Percentiles rank a stretch among this genome's conserved stretches.
These are phyloP conservation scores for Trichosanthes cucumerina DNA, from an alignment of 306 rosid species.

Conservation along the genomic window DNA sequence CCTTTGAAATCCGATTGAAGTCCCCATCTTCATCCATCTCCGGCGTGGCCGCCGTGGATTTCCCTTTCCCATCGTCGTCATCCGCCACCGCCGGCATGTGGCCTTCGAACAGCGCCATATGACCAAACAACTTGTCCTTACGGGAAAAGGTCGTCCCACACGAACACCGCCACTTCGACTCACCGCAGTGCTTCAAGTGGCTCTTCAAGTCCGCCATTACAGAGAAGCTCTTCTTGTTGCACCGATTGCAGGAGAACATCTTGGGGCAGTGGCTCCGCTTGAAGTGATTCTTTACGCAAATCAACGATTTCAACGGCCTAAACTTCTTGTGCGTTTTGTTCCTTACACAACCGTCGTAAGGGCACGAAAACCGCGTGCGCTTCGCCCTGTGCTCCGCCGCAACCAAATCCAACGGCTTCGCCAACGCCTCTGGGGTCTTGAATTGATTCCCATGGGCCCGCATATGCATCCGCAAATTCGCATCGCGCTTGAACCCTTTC, in stretches of 20 bases:
- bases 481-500: constrained; percentile 85
- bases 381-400: background rate
- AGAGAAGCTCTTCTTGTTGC: constrained; percentile 65
- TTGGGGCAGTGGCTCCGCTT: constrained; percentile 90
- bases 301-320: constrained; percentile 53
- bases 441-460: constrained; percentile 76
- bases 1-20: background rate
- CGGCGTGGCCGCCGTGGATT: background rate
- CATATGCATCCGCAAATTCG: constrained; percentile 91
- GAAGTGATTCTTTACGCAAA: constrained; percentile 81
- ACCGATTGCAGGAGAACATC: constrained; percentile 59
- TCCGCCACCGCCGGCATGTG: constrained; percentile 71
- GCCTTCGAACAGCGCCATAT: constrained; percentile 67
- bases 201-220: constrained; percentile 74
- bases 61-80: constrained; percentile 24
- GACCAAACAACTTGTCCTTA: constrained; percentile 75
- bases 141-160: constrained; percentile 80
- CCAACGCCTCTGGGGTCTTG: constrained; percentile 67
- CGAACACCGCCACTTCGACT: constrained; percentile 58
- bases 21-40: constrained; percentile 21
- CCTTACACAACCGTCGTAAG: constrained; percentile 57
- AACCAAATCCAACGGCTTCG: constrained; percentile 28
- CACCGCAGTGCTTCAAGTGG: constrained; percentile 63
- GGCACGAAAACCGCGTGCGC: constrained; percentile 54
- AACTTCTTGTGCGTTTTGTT: constrained; percentile 49